These are phyloP conservation scores for Trichoderma atrobrunneum DNA, from an alignment of 2,329 filamentous ascomycete genomes.

Conservation along the genomic window DNA sequence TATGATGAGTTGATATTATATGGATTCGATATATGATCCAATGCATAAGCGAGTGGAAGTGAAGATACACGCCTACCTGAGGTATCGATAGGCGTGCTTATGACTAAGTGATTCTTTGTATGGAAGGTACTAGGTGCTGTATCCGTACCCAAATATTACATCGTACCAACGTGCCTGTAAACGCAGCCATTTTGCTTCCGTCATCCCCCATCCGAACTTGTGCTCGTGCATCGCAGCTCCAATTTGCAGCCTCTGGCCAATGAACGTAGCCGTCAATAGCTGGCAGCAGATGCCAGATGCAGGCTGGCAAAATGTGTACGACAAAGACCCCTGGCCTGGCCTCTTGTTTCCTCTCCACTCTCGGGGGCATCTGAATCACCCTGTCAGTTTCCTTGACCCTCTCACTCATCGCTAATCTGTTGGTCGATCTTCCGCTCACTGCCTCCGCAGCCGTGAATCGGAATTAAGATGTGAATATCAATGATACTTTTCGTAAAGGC, in stretches of 20 bases:
- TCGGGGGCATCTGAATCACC: neutral
- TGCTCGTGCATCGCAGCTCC: neutral
- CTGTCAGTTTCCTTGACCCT: neutral
- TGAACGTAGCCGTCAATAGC: neutral
- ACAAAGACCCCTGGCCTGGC: neutral
- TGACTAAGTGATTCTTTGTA: neutral
- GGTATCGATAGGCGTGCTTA: neutral
- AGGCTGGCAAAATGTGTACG: neutral
- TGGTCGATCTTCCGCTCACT: conserved; percentile 6
- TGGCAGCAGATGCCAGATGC: neutral
- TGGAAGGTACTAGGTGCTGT: neutral
- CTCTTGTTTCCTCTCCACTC: neutral
- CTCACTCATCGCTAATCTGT: conserved; percentile 1
- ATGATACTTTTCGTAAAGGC: conserved; percentile 1
- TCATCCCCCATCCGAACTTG: neutral
- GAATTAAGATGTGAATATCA: too few relatives aligned
- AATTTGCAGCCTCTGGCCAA: neutral
- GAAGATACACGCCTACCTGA: too few relatives aligned
- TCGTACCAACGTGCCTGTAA: neutral
- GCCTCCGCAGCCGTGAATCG: neutral
- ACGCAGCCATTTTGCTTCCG: neutral
- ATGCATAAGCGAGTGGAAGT: neutral
- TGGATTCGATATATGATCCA: neutral
- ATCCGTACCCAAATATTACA: neutral
- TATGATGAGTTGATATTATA: neutral